phyloP scores from a whole-genome alignment of 2,329 filamentous ascomycete species.

The Monosporascus sp. region DNA sequence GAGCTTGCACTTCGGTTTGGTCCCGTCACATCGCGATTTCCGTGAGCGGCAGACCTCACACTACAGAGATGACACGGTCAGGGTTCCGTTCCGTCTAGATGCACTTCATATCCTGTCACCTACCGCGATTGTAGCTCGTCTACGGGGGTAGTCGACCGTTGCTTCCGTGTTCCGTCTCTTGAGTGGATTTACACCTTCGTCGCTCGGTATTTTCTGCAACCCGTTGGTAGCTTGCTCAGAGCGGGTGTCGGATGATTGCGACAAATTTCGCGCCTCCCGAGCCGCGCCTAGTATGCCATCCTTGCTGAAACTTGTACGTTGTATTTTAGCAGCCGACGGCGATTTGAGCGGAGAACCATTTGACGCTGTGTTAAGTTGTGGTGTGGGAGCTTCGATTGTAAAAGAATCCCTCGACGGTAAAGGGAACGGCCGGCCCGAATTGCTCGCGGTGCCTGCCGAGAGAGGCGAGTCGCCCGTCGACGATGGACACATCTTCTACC shows the following conservation, averaged over 20 bases:
- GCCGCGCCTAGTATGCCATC: conserved; percentile 50
- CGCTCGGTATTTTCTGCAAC: conserved; percentile 40
- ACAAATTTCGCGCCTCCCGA: conserved; percentile 50
- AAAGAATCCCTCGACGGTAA: conserved; percentile 43
- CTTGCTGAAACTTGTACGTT: conserved; percentile 47
- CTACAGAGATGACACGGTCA: conserved; percentile 34
- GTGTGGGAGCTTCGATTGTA: conserved; percentile 42
- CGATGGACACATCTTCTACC: conserved; percentile 44
- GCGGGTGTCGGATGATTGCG: conserved; percentile 48
- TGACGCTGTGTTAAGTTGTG: conserved; percentile 36
- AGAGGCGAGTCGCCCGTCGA: conserved; percentile 49
- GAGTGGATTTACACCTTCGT: conserved; percentile 49
- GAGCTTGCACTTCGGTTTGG: conserved; percentile 76
- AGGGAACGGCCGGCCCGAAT: conserved; percentile 37
- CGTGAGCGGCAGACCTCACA: conserved; percentile 77
- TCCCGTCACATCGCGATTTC: conserved; percentile 75
- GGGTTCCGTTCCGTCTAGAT: conserved; percentile 6
- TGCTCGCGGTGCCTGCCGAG: conserved; percentile 34
- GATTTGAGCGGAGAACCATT: conserved; percentile 46
- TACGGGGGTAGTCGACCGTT: conserved; percentile 57
- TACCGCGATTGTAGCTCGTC: conserved; percentile 63
- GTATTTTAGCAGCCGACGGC: conserved; percentile 42
- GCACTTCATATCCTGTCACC: conserved; percentile 25
- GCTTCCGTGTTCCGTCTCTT: conserved; percentile 59
- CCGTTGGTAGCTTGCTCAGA: conserved; percentile 38